Percentiles rank a stretch among this genome's conserved stretches.
Conservation (phyloP, 331 rosid genomes). For the Quercus tomentella region DNA sequence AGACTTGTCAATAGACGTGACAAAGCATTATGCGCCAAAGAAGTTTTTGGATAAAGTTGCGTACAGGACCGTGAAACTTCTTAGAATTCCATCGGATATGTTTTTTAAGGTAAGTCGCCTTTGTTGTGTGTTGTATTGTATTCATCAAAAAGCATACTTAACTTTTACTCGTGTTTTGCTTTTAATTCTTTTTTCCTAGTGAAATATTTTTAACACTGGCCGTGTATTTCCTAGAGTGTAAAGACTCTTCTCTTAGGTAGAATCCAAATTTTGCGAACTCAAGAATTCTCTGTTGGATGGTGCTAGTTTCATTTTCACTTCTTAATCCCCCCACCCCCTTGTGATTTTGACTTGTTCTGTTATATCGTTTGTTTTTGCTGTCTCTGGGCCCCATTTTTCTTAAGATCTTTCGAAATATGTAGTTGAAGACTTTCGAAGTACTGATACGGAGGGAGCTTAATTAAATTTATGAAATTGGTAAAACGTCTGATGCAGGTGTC, state of each 20-base stretch:
- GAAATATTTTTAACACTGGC: background rate
- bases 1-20: slow-evolving; percentile 55
- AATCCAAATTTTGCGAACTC: background rate
- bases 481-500: too few relatives aligned
- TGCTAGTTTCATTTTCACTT: too few relatives aligned
- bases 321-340: too few relatives aligned
- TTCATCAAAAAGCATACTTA: background rate
- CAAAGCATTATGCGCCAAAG: slow-evolving; percentile 69
- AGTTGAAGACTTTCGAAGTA: too few relatives aligned
- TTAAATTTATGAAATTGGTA: too few relatives aligned
- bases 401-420: too few relatives aligned
- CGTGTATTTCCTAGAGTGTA: background rate
- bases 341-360: too few relatives aligned
- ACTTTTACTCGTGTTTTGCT: background rate
- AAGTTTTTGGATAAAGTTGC: slow-evolving; percentile 63
- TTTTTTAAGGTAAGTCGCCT: slow-evolving; percentile 49
- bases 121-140: background rate
- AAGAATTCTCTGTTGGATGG: background rate
- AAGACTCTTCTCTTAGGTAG: background rate
- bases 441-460: too few relatives aligned
- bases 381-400: too few relatives aligned
- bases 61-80: slow-evolving; percentile 61
- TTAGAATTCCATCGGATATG: slow-evolving; percentile 59
- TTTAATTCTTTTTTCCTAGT: background rate
- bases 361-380: too few relatives aligned